Evolutionary conservation across 495 filamentous ascomycete species (phyloP), one percentile per base, ranked within the genome.

Genomic region (Penicillium argentinense): DNA sequence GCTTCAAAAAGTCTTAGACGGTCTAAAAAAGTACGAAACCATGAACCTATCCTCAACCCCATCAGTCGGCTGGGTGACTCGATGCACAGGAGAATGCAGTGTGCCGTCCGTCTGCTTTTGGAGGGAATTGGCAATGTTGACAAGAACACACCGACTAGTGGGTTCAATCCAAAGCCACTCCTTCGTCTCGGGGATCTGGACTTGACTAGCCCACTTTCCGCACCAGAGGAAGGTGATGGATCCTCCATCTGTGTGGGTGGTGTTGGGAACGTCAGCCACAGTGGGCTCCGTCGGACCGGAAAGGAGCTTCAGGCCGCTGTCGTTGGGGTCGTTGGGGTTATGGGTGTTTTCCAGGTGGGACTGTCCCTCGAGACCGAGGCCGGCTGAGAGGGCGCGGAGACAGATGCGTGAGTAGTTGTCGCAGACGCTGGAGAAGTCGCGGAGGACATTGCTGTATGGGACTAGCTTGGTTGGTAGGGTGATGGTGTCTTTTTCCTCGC

Each of bases 111-210:
- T 60, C 25, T 60, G 33, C 16, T 32, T 34, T 47, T 62, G 52
- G 22, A 68, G 36, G 28, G 58, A 49, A 42, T 68, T 45, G 12
- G 45, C 64, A 25, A 68, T 24, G 43, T 68, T 68, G 33, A 68
- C 42, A 23, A 66, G 21, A 17, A 50, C 57, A 42, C 55, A 57
- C 14, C 45, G 49, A 14, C 24, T 44, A 24, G 45, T 45, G 9
- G 59, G 47, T 16, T 53, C 37, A 9, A 53, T 48, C 50, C 50
- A 53, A 47, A 53, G 14, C 46, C 46, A 49, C 28, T 49, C 46
- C 19, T 49, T 50, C 9, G 39, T 54, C 27, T 54, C 51, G 39
- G 39, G 22, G 14, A 40, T 50, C 32, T 50, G 51, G 39, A 54
- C 19, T 33, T 54, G 46, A 45, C 46, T 54, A 21, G 51, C 51